phyloP scores from a whole-genome alignment of 2,329 filamentous ascomycete genomes.

The Epichloe uncinata region DNA sequence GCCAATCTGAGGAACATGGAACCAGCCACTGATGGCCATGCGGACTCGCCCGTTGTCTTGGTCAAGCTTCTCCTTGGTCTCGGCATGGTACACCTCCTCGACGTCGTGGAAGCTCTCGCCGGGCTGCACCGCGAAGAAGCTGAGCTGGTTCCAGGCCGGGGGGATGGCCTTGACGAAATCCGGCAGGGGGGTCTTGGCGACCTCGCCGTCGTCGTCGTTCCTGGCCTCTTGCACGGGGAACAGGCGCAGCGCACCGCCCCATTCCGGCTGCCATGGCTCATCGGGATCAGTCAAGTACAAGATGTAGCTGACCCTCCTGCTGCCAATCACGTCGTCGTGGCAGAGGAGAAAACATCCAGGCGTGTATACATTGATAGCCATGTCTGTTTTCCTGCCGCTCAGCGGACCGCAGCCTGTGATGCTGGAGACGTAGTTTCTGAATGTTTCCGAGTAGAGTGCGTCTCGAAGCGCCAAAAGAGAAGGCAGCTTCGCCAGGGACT shows the following conservation, averaged over 20 bases:
- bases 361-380: conserved; percentile 98
- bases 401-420: conserved; percentile 79
- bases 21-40: conserved; percentile 99
- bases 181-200: conserved; percentile 67
- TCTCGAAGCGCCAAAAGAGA: conserved; percentile 86
- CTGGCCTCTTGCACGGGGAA: conserved; percentile 58
- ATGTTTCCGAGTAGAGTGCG: conserved; percentile 79
- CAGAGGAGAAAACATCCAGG: conserved; percentile 91
- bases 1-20: conserved; percentile 89
- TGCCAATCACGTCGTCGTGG: conserved; percentile 99
- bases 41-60: conserved; percentile 65
- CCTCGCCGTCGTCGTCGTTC: conserved; percentile 46
- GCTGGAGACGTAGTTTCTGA: conserved; percentile 75
- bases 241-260: conserved; percentile 83
- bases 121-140: conserved; percentile 95
- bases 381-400: conserved; percentile 90
- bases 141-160: conserved; percentile 96
- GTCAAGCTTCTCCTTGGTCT: conserved; percentile 43
- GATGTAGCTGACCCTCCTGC: conserved; percentile 88
- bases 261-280: conserved; percentile 74
- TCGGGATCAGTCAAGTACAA: conserved; percentile 92
- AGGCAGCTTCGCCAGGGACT: conserved; percentile 71
- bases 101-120: conserved; percentile 99
- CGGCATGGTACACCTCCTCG: conserved; percentile 82
- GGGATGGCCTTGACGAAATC: conserved; percentile 75